These are phyloP conservation scores for Arabidopsis hybrid DNA, from an alignment of 441 rosid species.

Conservation along the genomic window DNA sequence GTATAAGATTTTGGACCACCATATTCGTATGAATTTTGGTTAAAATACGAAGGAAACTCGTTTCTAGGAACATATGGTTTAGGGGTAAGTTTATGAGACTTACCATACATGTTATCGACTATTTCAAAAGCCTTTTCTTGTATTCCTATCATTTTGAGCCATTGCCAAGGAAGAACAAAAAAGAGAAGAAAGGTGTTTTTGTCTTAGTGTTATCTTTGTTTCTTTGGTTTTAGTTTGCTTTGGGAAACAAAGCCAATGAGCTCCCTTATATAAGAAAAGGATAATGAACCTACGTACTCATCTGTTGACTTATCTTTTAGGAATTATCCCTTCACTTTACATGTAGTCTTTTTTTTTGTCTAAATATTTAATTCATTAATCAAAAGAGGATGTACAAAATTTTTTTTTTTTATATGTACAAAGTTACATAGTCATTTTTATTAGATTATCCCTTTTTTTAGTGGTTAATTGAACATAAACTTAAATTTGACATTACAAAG, in stretches of 20 bases:
- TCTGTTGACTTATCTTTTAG: slow-evolving; percentile 3
- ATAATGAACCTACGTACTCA: neutral
- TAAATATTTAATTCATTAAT: too few relatives aligned
- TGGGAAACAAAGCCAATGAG: neutral
- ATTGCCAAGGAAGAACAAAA: slow-evolving; percentile 11
- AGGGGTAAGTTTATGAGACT: slow-evolving; percentile 1
- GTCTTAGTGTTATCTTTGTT: neutral
- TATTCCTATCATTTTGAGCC: slow-evolving; percentile 28
- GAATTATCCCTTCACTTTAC: neutral
- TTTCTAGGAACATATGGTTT: slow-evolving; percentile 25
- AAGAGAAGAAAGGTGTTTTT: neutral
- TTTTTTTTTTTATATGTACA: too few relatives aligned
- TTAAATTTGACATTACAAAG: neutral
- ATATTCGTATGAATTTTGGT: slow-evolving; percentile 26
- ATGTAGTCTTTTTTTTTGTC: neutral
- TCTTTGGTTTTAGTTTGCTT: slow-evolving; percentile 28
- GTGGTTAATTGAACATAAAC: neutral
- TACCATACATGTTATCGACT: slow-evolving; percentile 34
- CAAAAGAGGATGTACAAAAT: too few relatives aligned
- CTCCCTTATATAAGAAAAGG: slow-evolving; percentile 10
- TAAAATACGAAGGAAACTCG: slow-evolving; percentile 28
- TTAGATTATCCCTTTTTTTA: neutral
- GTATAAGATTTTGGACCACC: slow-evolving; percentile 34
- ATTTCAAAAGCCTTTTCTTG: slow-evolving; percentile 34
- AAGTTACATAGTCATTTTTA: neutral